phyloP scores from a whole-genome alignment of 2,329 filamentous ascomycete species.

The Talaromyces sp. region DNA sequence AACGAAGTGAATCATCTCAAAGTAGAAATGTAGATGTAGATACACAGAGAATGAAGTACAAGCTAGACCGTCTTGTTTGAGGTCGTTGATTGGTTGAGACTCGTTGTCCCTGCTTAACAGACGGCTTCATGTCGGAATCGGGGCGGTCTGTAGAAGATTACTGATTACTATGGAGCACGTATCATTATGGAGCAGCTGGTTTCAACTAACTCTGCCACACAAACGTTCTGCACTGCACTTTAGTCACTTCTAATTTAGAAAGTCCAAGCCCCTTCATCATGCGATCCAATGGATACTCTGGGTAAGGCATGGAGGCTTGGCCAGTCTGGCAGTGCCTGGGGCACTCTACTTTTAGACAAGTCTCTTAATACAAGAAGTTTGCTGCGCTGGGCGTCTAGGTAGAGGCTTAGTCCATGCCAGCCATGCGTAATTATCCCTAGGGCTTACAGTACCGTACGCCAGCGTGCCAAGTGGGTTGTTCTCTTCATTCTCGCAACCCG shows the following conservation, averaged over 20 bases:
- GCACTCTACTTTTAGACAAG: conserved; percentile 1
- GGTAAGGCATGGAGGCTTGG: conserved; percentile 4
- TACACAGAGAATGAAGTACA: neutral
- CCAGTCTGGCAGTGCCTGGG: conserved; percentile 8
- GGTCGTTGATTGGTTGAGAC: neutral
- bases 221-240: conserved; percentile 1
- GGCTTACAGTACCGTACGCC: conserved; percentile 5
- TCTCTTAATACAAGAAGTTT: neutral
- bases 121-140: neutral
- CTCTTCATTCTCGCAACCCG: no score
- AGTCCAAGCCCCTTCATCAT: conserved; percentile 8
- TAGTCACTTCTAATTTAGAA: neutral
- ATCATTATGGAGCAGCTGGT: neutral
- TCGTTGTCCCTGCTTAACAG: conserved; percentile 4
- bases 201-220: neutral
- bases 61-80: conserved; percentile 13
- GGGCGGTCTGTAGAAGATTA: conserved; percentile 11
- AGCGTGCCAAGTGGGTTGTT: neutral
- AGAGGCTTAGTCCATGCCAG: neutral
- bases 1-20: neutral
- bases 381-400: neutral
- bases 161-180: neutral
- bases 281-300: conserved; percentile 5
- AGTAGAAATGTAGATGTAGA: neutral
- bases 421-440: conserved; percentile 2